Percentiles rank a stretch among this genome's conserved stretches.
These are phyloP conservation scores for Articulospora tetracladia DNA, from an alignment of 495 filamentous ascomycete genomes.

Conservation along the genomic window DNA sequence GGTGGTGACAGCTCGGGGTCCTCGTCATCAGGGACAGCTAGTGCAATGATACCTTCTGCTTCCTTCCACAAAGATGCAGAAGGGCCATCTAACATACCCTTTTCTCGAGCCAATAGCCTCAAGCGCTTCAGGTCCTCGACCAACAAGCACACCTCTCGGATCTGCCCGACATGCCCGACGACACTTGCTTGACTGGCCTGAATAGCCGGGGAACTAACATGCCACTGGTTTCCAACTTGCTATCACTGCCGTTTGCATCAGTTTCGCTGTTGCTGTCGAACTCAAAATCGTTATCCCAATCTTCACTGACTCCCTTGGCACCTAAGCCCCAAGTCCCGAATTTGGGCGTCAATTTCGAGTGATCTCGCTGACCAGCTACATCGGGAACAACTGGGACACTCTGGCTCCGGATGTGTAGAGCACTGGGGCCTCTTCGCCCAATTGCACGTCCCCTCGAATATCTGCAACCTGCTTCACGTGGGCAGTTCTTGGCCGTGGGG, in stretches of 20 bases:
- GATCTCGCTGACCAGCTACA: slow-evolving; percentile 47
- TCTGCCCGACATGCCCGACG: slow-evolving; percentile 80
- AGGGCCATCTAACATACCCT: slow-evolving; percentile 59
- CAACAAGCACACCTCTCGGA: slow-evolving; percentile 76
- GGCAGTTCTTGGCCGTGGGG: slow-evolving; percentile 76
- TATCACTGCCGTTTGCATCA: slow-evolving; percentile 26
- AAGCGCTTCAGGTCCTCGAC: slow-evolving; percentile 78
- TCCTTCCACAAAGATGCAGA: slow-evolving; percentile 73
- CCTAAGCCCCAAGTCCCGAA: slow-evolving; percentile 88
- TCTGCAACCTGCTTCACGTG: slow-evolving; percentile 84
- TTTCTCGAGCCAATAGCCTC: slow-evolving; percentile 56
- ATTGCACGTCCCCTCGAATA: slow-evolving; percentile 67
- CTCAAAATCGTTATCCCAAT: slow-evolving; percentile 31
- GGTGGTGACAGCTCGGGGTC: slow-evolving; percentile 37
- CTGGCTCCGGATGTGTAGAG: slow-evolving; percentile 84
- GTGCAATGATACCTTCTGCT: slow-evolving; percentile 81
- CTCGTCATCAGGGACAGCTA: slow-evolving; percentile 82
- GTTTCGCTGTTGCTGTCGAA: slow-evolving; percentile 44
- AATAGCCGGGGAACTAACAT: slow-evolving; percentile 82
- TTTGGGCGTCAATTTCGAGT: slow-evolving; percentile 61
- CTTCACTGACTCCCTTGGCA: slow-evolving; percentile 55
- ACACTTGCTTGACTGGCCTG: slow-evolving; percentile 81
- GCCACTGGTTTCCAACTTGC: slow-evolving; percentile 41
- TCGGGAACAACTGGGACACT: slow-evolving; percentile 89
- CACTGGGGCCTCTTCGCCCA: slow-evolving; percentile 71